Conservation (phyloP, 2,329 filamentous ascomycete species). For the Colletotrichum musae region DNA sequence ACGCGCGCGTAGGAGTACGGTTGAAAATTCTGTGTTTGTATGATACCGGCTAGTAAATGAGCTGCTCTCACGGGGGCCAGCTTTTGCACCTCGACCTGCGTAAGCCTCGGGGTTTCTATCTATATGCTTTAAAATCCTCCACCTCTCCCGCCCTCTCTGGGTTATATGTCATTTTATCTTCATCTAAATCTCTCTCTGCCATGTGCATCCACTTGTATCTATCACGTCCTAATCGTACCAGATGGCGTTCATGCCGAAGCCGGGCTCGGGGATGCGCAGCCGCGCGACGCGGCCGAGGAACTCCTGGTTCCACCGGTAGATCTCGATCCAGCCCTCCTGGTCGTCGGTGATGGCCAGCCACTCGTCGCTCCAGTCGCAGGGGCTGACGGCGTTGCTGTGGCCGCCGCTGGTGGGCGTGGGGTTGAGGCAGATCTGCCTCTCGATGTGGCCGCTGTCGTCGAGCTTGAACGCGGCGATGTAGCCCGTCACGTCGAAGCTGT, state of each 20-base stretch:
- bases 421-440: conserved; percentile 84
- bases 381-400: conserved; percentile 89
- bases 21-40: conserved; percentile 18
- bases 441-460: conserved; percentile 77
- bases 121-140: no score
- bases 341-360: conserved; percentile 94
- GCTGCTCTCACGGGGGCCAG: neutral
- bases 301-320: conserved; percentile 89
- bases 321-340: conserved; percentile 88
- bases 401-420: conserved; percentile 90
- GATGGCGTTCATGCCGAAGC: conserved; percentile 96
- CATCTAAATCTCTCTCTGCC: no score
- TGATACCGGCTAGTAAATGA: conserved; percentile 36
- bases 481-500: conserved; percentile 81
- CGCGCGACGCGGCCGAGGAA: conserved; percentile 83
- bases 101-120: no score
- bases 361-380: conserved; percentile 87
- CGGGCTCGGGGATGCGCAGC: conserved; percentile 85
- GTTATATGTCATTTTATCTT: no score
- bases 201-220: neutral
- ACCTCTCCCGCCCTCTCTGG: no score
- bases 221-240: conserved; percentile 77
- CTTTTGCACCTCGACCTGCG: conserved; percentile 3
- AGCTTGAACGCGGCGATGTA: conserved; percentile 88
- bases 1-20: neutral